phyloP scores from a whole-genome alignment of 2,329 filamentous ascomycete species.

The Botrytis elliptica region DNA sequence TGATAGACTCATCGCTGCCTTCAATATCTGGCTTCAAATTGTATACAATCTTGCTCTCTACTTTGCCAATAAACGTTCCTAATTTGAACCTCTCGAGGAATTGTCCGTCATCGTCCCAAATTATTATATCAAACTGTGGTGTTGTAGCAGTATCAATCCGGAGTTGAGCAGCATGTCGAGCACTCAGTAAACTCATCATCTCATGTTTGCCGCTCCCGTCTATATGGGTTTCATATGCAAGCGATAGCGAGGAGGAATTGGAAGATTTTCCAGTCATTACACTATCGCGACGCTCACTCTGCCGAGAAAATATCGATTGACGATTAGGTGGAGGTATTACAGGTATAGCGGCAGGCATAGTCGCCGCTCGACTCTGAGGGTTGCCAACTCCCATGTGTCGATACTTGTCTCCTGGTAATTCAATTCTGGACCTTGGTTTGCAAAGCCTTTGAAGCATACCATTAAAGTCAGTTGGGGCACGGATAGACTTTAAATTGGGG shows the following conservation, averaged over 20 bases:
- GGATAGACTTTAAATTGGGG: constrained; percentile 57
- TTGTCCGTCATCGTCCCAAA: constrained; percentile 49
- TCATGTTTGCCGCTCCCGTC: constrained; percentile 18
- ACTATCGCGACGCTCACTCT: constrained; percentile 6
- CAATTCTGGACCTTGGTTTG: constrained; percentile 41
- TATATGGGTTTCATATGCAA: constrained; percentile 11
- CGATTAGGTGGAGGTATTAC: constrained; percentile 25
- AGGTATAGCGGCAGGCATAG: constrained; percentile 20
- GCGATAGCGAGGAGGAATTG: constrained; percentile 8
- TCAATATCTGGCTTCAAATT: constrained; percentile 52
- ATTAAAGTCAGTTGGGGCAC: constrained; percentile 67
- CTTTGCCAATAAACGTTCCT: constrained; percentile 60
- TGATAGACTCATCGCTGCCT: constrained; percentile 55
- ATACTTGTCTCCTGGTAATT: constrained; percentile 35
- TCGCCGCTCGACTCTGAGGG: constrained; percentile 27
- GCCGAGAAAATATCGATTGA: constrained; percentile 18
- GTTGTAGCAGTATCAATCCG: constrained; percentile 58
- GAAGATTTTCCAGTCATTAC: constrained; percentile 10
- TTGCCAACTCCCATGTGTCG: constrained; percentile 32
- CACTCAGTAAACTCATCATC: constrained; percentile 40
- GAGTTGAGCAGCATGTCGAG: constrained; percentile 63
- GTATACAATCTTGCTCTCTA: constrained; percentile 60
- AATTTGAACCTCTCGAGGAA: constrained; percentile 54
- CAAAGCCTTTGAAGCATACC: constrained; percentile 69
- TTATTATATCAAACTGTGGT: constrained; percentile 58